A percentile compares a stretch with the other conserved stretches of the same genome.
These are phyloP conservation scores for Syzygium oleosum DNA, from an alignment of 345 rosid species.

Conservation along the genomic window DNA sequence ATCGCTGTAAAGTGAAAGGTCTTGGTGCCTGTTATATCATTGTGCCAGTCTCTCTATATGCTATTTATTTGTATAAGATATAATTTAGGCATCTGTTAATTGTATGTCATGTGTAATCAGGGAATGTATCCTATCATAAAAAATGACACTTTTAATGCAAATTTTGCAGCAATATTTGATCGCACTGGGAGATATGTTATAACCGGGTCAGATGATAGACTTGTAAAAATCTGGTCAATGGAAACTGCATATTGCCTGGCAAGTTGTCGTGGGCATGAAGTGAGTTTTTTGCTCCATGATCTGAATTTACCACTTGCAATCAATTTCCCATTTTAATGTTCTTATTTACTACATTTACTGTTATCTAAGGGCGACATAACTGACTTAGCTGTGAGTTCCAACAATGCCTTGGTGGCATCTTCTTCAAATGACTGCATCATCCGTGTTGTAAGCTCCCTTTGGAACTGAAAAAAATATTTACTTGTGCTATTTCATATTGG, in stretches of 20 bases:
- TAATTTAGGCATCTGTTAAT: neutral
- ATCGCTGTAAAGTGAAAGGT: neutral
- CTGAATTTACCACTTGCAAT: slow-evolving; percentile 1
- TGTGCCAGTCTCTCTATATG: neutral
- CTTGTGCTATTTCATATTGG: neutral
- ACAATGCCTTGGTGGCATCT: slow-evolving; percentile 86
- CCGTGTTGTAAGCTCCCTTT: slow-evolving; percentile 71
- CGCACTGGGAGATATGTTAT: slow-evolving; percentile 91
- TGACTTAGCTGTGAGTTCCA: slow-evolving; percentile 97
- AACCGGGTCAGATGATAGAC: slow-evolving; percentile 99
- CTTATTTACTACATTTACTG: slow-evolving; percentile 14
- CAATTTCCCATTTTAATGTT: neutral
- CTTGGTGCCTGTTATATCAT: neutral
- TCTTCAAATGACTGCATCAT: slow-evolving; percentile 94
- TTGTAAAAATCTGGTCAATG: slow-evolving; percentile 99
- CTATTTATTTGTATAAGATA: neutral
- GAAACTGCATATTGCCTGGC: slow-evolving; percentile 99
- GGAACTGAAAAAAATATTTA: neutral
- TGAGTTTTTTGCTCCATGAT: slow-evolving; percentile 29
- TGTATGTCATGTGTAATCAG: neutral
- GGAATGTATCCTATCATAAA: neutral
- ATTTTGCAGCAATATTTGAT: slow-evolving; percentile 85
- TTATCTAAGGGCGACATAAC: slow-evolving; percentile 88
- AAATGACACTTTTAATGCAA: slow-evolving; percentile 2
- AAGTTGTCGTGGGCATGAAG: slow-evolving; percentile 99